These are phyloP conservation scores for Leptographium wingfieldii DNA, from an alignment of 2,329 filamentous ascomycete species.

Conservation along the genomic window DNA sequence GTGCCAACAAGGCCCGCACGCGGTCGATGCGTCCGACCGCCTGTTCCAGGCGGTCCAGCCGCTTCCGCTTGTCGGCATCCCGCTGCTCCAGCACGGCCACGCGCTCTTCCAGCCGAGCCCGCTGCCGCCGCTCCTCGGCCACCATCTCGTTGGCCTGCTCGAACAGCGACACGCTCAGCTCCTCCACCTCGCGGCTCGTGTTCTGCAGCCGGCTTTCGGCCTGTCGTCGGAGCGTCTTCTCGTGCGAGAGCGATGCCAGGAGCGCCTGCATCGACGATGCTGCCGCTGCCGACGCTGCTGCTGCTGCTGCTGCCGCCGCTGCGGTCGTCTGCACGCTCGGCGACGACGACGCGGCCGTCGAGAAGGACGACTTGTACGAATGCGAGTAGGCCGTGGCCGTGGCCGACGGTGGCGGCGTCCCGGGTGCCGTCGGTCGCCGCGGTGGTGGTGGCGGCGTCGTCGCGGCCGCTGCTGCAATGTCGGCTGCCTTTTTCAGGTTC, in stretches of 20 bases:
- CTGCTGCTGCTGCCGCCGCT: conserved; percentile 9
- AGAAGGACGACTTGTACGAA: conserved; percentile 10
- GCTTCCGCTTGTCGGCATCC: conserved; percentile 54
- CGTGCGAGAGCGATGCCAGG: conserved; percentile 50
- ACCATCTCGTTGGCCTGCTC: conserved; percentile 85
- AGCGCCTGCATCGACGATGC: conserved; percentile 33
- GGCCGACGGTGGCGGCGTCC: background rate
- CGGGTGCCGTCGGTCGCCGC: background rate
- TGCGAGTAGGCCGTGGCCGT: conserved; percentile 6
- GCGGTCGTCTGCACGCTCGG: background rate
- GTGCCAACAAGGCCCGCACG: conserved; percentile 45
- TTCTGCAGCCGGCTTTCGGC: conserved; percentile 57
- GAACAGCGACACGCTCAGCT: conserved; percentile 63
- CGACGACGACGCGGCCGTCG: background rate
- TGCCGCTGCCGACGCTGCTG: background rate
- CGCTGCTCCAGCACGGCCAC: conserved; percentile 55
- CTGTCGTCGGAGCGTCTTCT: conserved; percentile 52
- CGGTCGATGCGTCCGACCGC: conserved; percentile 60
- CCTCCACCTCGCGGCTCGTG: conserved; percentile 63
- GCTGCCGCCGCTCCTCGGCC: conserved; percentile 56
- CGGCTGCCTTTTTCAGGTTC: conserved; percentile 17
- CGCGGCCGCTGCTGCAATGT: conserved; percentile 9
- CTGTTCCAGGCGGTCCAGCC: conserved; percentile 58
- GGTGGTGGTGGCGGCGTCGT: conserved; percentile 1
- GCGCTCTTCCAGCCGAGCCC: conserved; percentile 58